phyloP scores from a whole-genome alignment of 345 rosid genomes.

The Citrus medica region DNA sequence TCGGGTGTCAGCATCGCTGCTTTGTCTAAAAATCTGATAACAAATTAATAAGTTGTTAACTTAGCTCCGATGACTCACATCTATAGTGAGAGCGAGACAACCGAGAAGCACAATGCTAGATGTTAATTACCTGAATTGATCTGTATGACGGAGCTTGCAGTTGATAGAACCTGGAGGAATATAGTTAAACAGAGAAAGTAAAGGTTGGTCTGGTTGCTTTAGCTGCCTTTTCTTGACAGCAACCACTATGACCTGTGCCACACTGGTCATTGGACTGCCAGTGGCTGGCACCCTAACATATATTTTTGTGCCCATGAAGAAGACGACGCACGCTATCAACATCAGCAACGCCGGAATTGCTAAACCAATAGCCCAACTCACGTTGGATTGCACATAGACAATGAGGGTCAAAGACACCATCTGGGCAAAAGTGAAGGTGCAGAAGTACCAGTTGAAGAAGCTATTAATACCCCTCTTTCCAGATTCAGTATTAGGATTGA shows the following conservation, averaged over 20 bases:
- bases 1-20: constrained; percentile 37
- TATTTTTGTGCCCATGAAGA: constrained; percentile 53
- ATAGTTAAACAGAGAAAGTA: constrained; percentile 32
- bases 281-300: constrained; percentile 71
- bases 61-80: not conserved
- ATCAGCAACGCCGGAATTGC: constrained; percentile 64
- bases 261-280: constrained; percentile 73
- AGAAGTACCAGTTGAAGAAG: constrained; percentile 89
- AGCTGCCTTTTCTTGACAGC: constrained; percentile 28
- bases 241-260: constrained; percentile 31
- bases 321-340: constrained; percentile 56
- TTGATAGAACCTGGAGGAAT: constrained; percentile 38
- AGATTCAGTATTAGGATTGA: constrained; percentile 61
- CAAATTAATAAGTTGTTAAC: not conserved
- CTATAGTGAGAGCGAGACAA: not conserved
- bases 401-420: constrained; percentile 63
- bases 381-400: constrained; percentile 69
- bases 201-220: constrained; percentile 25
- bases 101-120: not conserved
- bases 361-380: constrained; percentile 77
- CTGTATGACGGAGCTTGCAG: constrained; percentile 37
- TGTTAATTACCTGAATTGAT: constrained; percentile 42
- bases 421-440: constrained; percentile 73
- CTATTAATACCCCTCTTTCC: constrained; percentile 74
- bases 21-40: constrained; percentile 37